A percentile compares a stretch with the other conserved stretches of the same genome.
These are phyloP conservation scores for Caulochytrium protostelioides DNA, from an alignment of 371 early-diverging fungal species.

Conservation along the genomic window DNA sequence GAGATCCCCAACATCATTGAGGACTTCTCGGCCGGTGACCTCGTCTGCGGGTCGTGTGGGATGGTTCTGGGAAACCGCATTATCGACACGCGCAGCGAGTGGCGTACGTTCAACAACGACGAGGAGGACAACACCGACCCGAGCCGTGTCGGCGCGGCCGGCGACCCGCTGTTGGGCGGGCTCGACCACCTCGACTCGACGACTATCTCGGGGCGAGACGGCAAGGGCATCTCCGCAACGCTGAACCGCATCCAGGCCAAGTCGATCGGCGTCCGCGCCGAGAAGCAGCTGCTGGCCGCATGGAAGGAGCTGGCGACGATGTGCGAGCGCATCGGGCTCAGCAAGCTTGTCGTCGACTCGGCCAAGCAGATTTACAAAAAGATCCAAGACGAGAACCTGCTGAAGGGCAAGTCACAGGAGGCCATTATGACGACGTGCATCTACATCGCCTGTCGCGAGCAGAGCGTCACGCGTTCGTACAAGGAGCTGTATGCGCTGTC, in stretches of 20 bases:
- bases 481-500: conserved; percentile 92
- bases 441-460: conserved; percentile 87
- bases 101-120: conserved; percentile 93
- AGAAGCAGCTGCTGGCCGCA: conserved; percentile 62
- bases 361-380: conserved; percentile 88
- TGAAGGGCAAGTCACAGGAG: conserved; percentile 74
- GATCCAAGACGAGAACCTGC: conserved; percentile 57
- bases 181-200: conserved; percentile 61
- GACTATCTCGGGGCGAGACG: conserved; percentile 58
- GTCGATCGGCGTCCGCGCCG: conserved; percentile 48
- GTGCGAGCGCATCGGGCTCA: conserved; percentile 71
- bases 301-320: conserved; percentile 82
- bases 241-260: conserved; percentile 23
- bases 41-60: conserved; percentile 96
- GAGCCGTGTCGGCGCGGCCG: conserved; percentile 94
- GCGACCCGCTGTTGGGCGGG: conserved; percentile 70
- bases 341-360: conserved; percentile 67
- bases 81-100: conserved; percentile 96
- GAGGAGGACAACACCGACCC: conserved; percentile 88
- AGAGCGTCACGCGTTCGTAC: conserved; percentile 83
- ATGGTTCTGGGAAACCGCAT: conserved; percentile 87
- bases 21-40: conserved; percentile 65
- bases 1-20: conserved; percentile 88
- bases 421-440: conserved; percentile 93
- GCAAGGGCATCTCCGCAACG: conserved; percentile 31